phyloP scores from a whole-genome alignment of 106 monocot genomes.

The Apostasia ramifera region DNA sequence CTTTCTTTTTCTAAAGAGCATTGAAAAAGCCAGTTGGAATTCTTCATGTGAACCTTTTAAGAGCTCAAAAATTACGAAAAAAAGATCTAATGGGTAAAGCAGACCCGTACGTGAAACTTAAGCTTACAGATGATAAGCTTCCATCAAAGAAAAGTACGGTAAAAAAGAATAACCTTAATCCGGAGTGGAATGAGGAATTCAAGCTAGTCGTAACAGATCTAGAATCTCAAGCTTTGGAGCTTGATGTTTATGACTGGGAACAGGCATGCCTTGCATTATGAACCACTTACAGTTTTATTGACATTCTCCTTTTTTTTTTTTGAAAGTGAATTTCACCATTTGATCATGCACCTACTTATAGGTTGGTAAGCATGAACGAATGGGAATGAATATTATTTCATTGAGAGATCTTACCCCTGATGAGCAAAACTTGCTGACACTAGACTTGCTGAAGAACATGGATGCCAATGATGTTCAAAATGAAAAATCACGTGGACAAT shows the following conservation, averaged over 20 bases:
- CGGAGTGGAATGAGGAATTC: slow-evolving; percentile 97
- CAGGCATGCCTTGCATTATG: slow-evolving; percentile 32
- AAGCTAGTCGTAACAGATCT: slow-evolving; percentile 79
- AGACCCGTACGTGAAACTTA: slow-evolving; percentile 86
- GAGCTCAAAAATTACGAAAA: slow-evolving; percentile 62
- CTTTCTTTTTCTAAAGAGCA: slow-evolving; percentile 32
- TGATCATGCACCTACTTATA: slow-evolving; percentile 11
- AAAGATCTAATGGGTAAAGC: slow-evolving; percentile 88
- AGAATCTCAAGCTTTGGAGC: slow-evolving; percentile 65
- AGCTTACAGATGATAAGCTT: slow-evolving; percentile 71
- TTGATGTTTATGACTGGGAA: slow-evolving; percentile 88
- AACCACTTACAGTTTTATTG: neutral
- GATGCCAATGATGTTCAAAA: slow-evolving; percentile 40
- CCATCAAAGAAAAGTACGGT: slow-evolving; percentile 81
- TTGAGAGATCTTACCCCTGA: slow-evolving; percentile 69
- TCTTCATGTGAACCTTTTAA: slow-evolving; percentile 64
- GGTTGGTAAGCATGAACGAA: slow-evolving; percentile 82
- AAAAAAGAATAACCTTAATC: slow-evolving; percentile 72
- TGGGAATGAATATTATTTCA: slow-evolving; percentile 72
- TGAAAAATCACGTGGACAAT: slow-evolving; percentile 44
- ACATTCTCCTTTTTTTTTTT: neutral
- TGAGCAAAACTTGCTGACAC: slow-evolving; percentile 50
- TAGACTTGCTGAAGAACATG: slow-evolving; percentile 82
- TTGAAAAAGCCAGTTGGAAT: slow-evolving; percentile 77
- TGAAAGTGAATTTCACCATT: neutral